Percentiles rank a stretch among this genome's conserved stretches.
These are phyloP conservation scores for Claviceps purpurea DNA, from an alignment of 2,329 filamentous ascomycete genomes.

Conservation along the genomic window DNA sequence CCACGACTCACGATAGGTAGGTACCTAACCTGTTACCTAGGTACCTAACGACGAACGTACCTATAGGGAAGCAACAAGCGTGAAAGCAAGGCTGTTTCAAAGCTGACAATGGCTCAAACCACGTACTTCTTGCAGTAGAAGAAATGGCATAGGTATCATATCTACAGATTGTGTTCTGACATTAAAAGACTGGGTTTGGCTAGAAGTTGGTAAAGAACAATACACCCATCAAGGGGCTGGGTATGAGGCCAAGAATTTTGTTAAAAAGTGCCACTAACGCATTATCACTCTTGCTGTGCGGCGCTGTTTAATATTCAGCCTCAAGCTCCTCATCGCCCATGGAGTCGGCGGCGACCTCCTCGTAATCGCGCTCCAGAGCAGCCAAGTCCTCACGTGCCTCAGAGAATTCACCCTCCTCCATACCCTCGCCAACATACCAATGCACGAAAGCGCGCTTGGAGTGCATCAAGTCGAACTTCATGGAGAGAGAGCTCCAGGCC, in stretches of 20 bases:
- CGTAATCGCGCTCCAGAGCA: conserved; percentile 95
- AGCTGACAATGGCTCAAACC: neutral
- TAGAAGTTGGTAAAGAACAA: conserved; percentile 26
- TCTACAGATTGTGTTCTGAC: conserved; percentile 20
- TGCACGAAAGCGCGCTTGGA: conserved; percentile 99
- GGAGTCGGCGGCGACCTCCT: conserved; percentile 94
- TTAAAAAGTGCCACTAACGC: conserved; percentile 7
- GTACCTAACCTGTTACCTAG: too few relatives aligned
- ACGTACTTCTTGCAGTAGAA: neutral
- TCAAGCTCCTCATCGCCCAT: conserved; percentile 76
- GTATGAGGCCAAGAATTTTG: conserved; percentile 13
- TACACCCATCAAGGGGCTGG: conserved; percentile 18
- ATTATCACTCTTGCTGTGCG: conserved; percentile 2
- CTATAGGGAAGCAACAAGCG: neutral
- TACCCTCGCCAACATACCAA: conserved; percentile 99
- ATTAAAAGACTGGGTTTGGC: conserved; percentile 24
- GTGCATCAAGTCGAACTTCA: conserved; percentile 99
- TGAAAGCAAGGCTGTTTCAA: neutral
- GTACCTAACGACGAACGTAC: neutral
- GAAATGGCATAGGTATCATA: conserved; percentile 3
- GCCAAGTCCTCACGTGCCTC: conserved; percentile 98
- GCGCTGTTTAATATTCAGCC: conserved; percentile 67
- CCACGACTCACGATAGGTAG: neutral
- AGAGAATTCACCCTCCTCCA: conserved; percentile 99
- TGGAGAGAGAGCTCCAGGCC: conserved; percentile 89